These are phyloP conservation scores for Gypsophila paniculata DNA, from an alignment of 179 eudicot genomes.

Conservation along the genomic window DNA sequence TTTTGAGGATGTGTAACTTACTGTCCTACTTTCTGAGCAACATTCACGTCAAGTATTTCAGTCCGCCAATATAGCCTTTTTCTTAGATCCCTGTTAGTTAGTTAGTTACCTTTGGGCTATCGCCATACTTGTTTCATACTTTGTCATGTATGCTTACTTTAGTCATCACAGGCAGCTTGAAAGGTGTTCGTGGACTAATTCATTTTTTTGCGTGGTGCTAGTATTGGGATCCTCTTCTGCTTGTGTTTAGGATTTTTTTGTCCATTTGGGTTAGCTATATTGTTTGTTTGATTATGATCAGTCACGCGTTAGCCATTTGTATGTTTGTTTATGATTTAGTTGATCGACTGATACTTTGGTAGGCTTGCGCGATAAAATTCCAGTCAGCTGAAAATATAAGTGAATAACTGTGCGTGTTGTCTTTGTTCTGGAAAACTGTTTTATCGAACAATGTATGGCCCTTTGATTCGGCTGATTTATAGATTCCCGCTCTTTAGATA, in stretches of 20 bases:
- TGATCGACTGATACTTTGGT: too few relatives aligned
- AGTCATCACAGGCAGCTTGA: conserved; percentile 39
- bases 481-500: too few relatives aligned
- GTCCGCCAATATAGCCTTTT: conserved; percentile 25
- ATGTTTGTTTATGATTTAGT: too few relatives aligned
- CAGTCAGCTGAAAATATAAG: too few relatives aligned
- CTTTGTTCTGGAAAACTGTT: too few relatives aligned
- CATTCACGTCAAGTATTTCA: conserved; percentile 61
- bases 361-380: too few relatives aligned
- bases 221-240: conserved; percentile 33
- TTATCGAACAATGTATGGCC: too few relatives aligned
- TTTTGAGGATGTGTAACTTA: too few relatives aligned
- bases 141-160: conserved; percentile 25
- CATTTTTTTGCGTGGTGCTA: conserved; percentile 31
- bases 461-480: too few relatives aligned
- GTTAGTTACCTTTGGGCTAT: conserved; percentile 20
- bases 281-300: background rate
- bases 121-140: background rate
- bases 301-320: too few relatives aligned
- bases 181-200: conserved; percentile 29
- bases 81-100: conserved; percentile 28
- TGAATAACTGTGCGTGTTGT: too few relatives aligned
- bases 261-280: background rate
- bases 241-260: conserved; percentile 21
- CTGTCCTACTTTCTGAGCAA: conserved; percentile 46